Percentiles rank a stretch among this genome's conserved stretches.
Conservation (phyloP, 2,329 filamentous ascomycete species). For the Monilinia polystroma region DNA sequence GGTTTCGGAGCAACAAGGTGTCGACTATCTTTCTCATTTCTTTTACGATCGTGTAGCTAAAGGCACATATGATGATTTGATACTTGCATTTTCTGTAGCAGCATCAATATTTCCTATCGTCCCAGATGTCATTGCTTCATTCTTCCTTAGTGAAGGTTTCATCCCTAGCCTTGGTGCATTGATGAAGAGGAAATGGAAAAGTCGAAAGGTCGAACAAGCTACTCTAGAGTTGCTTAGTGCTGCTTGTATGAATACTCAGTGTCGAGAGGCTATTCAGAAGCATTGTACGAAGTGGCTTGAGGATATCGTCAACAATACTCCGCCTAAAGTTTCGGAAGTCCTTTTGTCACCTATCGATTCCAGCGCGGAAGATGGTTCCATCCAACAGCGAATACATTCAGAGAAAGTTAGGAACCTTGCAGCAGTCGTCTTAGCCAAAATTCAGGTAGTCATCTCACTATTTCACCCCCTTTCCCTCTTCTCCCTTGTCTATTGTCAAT, state of each 20-base stretch:
- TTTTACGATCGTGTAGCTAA: conserved; percentile 70
- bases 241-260: conserved; percentile 80
- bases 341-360: conserved; percentile 30
- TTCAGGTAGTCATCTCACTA: conserved; percentile 52
- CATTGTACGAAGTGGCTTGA: conserved; percentile 86
- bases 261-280: conserved; percentile 79
- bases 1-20: conserved; percentile 68
- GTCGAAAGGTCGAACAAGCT: conserved; percentile 79
- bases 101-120: conserved; percentile 84
- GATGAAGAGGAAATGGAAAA: conserved; percentile 79
- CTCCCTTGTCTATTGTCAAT: conserved; percentile 22
- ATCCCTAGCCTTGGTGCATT: conserved; percentile 72
- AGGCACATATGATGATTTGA: conserved; percentile 82
- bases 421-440: conserved; percentile 73
- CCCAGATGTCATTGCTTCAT: conserved; percentile 67
- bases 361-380: conserved; percentile 36
- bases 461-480: not conserved
- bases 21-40: conserved; percentile 68
- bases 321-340: conserved; percentile 49
- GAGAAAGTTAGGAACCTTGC: conserved; percentile 63
- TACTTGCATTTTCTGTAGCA: conserved; percentile 90
- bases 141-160: conserved; percentile 90
- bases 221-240: conserved; percentile 88
- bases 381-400: conserved; percentile 49
- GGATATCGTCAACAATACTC: conserved; percentile 73